These are phyloP conservation scores for Exophiala sp. DNA, from an alignment of 2,329 filamentous ascomycete species.

Conservation along the genomic window DNA sequence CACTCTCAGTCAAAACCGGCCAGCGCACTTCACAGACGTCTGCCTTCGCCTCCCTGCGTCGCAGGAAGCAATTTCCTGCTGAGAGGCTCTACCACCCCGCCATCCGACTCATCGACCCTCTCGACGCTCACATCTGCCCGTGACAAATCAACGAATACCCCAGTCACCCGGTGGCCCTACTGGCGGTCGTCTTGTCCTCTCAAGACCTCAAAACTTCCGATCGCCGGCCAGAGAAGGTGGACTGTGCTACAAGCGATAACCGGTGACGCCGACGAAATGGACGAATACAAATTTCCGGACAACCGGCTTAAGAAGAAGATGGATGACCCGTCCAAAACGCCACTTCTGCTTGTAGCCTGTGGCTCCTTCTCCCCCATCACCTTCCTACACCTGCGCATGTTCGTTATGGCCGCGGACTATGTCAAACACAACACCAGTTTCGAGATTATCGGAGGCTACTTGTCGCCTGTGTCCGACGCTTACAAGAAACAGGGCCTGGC, in stretches of 20 bases:
- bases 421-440: slow-evolving; percentile 68
- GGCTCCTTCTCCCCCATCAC: slow-evolving; percentile 67
- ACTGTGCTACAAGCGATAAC: slow-evolving; percentile 25
- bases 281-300: slow-evolving; percentile 43
- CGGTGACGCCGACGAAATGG: slow-evolving; percentile 29
- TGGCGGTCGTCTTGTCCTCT: slow-evolving; percentile 1
- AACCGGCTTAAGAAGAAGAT: slow-evolving; percentile 43
- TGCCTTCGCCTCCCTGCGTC: background rate
- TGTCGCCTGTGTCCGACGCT: slow-evolving; percentile 68
- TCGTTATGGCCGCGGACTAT: slow-evolving; percentile 79
- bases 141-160: slow-evolving; percentile 19
- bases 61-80: background rate
- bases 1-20: slow-evolving; percentile 1
- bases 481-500: slow-evolving; percentile 78
- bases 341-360: slow-evolving; percentile 45
- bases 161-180: slow-evolving; percentile 9
- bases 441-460: slow-evolving; percentile 79
- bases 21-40: slow-evolving; percentile 2
- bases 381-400: slow-evolving; percentile 76
- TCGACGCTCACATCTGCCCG: slow-evolving; percentile 3
- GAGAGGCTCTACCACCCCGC: slow-evolving; percentile 14
- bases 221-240: slow-evolving; percentile 12
- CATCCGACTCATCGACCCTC: slow-evolving; percentile 9
- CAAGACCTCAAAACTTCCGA: background rate
- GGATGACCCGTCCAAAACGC: slow-evolving; percentile 44